These are phyloP conservation scores for Botrytis squamosa DNA, from an alignment of 2,329 filamentous ascomycete genomes.

Conservation along the genomic window DNA sequence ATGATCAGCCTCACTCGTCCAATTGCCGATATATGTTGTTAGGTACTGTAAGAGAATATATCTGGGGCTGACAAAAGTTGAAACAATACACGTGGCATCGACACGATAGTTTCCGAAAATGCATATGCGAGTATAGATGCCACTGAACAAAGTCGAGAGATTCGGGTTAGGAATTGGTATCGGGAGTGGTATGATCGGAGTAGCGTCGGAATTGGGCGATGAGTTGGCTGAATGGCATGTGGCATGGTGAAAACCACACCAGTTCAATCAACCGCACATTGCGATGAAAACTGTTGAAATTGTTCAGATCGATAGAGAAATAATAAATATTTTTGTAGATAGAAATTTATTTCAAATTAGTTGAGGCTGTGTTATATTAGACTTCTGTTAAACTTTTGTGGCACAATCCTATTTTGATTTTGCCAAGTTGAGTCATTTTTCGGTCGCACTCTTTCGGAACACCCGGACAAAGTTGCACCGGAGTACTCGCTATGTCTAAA, in stretches of 20 bases:
- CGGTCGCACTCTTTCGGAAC: constrained; percentile 9
- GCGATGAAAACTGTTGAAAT: background rate
- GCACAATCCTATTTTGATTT: constrained; percentile 10
- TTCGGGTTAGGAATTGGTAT: background rate
- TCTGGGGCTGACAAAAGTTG: background rate
- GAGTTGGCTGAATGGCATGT: constrained; percentile 18
- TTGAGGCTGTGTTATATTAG: background rate
- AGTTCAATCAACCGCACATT: constrained; percentile 6
- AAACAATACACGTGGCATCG: constrained; percentile 18
- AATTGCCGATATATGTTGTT: constrained; percentile 2
- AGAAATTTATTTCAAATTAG: background rate
- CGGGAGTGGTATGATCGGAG: constrained; percentile 1
- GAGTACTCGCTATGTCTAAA: background rate
- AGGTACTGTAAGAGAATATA: background rate
- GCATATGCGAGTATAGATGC: background rate
- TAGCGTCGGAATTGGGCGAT: constrained; percentile 11
- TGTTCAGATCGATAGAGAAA: background rate
- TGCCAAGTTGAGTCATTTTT: constrained; percentile 7
- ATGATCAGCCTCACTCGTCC: background rate
- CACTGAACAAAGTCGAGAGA: background rate
- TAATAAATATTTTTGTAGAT: background rate
- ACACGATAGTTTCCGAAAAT: background rate
- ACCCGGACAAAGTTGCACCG: constrained; percentile 10
- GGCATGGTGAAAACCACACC: constrained; percentile 15
- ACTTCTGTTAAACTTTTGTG: background rate